A percentile compares a stretch with the other conserved stretches of the same genome.
Evolutionary conservation across 2,329 filamentous ascomycete species (phyloP).

Genomic region (Paecilomyces formosus): DNA sequence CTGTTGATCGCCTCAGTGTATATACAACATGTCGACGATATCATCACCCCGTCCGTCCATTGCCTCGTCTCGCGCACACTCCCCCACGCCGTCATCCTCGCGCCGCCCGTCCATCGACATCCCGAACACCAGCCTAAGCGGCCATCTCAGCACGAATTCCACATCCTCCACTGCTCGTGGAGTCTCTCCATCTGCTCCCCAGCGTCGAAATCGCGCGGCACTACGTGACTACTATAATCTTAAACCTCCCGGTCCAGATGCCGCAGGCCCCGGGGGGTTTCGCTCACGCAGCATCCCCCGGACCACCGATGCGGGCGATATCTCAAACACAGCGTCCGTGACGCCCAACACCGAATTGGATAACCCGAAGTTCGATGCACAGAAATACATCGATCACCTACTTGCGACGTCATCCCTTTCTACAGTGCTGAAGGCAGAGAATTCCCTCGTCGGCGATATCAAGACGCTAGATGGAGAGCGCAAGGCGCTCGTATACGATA

Average conservation of each 20-base stretch:
- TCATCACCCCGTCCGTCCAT: slow-evolving; percentile 53
- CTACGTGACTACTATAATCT: slow-evolving; percentile 94
- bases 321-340: slow-evolving; percentile 26
- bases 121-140: slow-evolving; percentile 16
- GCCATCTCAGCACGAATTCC: slow-evolving; percentile 43
- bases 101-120: slow-evolving; percentile 65
- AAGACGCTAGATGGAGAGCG: slow-evolving; percentile 88
- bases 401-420: slow-evolving; percentile 34
- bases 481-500: slow-evolving; percentile 96
- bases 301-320: slow-evolving; percentile 34
- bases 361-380: slow-evolving; percentile 61
- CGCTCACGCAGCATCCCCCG: slow-evolving; percentile 31
- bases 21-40: slow-evolving; percentile 48
- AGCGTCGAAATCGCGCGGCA: slow-evolving; percentile 69
- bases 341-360: slow-evolving; percentile 58
- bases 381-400: slow-evolving; percentile 44
- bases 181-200: slow-evolving; percentile 26
- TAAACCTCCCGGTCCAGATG: slow-evolving; percentile 41
- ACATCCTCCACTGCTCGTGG: slow-evolving; percentile 34
- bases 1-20: background rate
- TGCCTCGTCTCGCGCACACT: slow-evolving; percentile 47
- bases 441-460: slow-evolving; percentile 58
- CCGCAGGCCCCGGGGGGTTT: slow-evolving; percentile 13
- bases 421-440: slow-evolving; percentile 38
- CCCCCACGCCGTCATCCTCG: slow-evolving; percentile 63